These are phyloP conservation scores for Neoascochyta sp. DNA, from an alignment of 2,329 filamentous ascomycete species.

Conservation along the genomic window DNA sequence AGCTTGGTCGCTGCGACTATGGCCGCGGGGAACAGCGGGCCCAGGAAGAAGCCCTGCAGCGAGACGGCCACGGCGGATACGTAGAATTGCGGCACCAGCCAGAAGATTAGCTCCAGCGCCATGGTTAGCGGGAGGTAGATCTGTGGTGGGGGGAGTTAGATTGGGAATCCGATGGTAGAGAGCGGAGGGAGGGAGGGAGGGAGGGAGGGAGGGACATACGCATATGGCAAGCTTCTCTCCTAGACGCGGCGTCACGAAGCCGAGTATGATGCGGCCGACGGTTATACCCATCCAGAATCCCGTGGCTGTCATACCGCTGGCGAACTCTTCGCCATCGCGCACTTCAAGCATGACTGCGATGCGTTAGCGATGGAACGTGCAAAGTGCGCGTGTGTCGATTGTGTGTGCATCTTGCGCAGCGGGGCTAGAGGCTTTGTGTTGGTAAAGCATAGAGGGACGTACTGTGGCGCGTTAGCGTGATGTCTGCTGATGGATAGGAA, in stretches of 20 bases:
- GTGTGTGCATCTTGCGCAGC: too few species aligned
- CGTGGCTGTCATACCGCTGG: constrained; percentile 70
- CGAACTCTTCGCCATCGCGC: constrained; percentile 64
- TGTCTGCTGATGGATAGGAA: too few species aligned
- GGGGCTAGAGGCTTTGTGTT: too few species aligned
- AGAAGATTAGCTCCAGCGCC: constrained; percentile 68
- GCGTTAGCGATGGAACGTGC: too few species aligned
- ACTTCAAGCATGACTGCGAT: constrained; percentile 86
- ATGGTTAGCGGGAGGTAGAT: constrained; percentile 64
- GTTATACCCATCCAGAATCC: constrained; percentile 85
- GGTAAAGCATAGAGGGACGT: too few species aligned
- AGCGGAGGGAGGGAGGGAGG: constrained; percentile 41
- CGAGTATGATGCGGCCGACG: constrained; percentile 66
- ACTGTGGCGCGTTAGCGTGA: too few species aligned
- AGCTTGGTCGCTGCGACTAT: constrained; percentile 72
- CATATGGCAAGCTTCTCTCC: constrained; percentile 63
- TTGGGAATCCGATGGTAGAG: not conserved
- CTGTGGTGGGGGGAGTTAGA: constrained; percentile 13
- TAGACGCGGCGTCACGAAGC: constrained; percentile 69
- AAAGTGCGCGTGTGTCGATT: too few species aligned
- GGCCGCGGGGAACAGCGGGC: constrained; percentile 72
- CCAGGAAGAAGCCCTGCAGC: constrained; percentile 74
- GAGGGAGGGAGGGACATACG: constrained; percentile 21
- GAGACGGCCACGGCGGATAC: constrained; percentile 69
- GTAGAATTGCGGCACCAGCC: constrained; percentile 74